Conservation (phyloP, 1,284 basidiomycete species). For the Heimioporus retisporus region DNA sequence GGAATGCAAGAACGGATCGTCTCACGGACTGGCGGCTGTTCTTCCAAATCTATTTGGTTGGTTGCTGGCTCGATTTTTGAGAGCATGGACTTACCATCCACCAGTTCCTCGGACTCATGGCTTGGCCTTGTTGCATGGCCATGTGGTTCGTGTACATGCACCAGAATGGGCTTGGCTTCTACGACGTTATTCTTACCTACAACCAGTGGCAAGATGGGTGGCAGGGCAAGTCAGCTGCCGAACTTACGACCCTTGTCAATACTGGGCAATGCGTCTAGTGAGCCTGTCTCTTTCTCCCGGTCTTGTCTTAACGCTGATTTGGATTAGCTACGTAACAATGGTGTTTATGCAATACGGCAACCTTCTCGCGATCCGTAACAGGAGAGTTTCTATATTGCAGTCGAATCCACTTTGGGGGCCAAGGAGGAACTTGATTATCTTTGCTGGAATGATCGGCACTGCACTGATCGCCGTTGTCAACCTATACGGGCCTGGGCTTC, state of each 20-base stretch:
- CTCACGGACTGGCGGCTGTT: conserved; percentile 52
- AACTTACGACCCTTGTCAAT: conserved; percentile 45
- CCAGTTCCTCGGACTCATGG: conserved; percentile 57
- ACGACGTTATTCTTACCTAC: conserved; percentile 53
- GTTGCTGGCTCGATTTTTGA: conserved; percentile 14
- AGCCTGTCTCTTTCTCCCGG: conserved; percentile 37
- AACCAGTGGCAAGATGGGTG: conserved; percentile 49
- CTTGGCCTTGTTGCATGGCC: conserved; percentile 56
- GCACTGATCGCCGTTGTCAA: conserved; percentile 51
- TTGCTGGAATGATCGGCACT: conserved; percentile 49
- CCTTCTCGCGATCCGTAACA: conserved; percentile 49
- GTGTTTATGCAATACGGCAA: conserved; percentile 48
- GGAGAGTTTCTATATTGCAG: conserved; percentile 45
- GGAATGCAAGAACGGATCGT: conserved; percentile 67
- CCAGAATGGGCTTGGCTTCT: conserved; percentile 47
- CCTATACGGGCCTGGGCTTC: conserved; percentile 52
- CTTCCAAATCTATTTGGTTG: conserved; percentile 44
- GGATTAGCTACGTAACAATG: conserved; percentile 54
- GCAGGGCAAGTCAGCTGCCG: conserved; percentile 37
- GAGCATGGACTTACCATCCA: conserved; percentile 6
- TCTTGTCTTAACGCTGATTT: conserved; percentile 7
- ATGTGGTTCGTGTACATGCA: conserved; percentile 54
- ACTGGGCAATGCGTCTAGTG: conserved; percentile 57
- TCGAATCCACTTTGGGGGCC: conserved; percentile 53
- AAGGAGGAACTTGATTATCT: conserved; percentile 48